These are phyloP conservation scores for Dothiorella sarmentorum DNA, from an alignment of 2,329 filamentous ascomycete genomes.

Conservation along the genomic window DNA sequence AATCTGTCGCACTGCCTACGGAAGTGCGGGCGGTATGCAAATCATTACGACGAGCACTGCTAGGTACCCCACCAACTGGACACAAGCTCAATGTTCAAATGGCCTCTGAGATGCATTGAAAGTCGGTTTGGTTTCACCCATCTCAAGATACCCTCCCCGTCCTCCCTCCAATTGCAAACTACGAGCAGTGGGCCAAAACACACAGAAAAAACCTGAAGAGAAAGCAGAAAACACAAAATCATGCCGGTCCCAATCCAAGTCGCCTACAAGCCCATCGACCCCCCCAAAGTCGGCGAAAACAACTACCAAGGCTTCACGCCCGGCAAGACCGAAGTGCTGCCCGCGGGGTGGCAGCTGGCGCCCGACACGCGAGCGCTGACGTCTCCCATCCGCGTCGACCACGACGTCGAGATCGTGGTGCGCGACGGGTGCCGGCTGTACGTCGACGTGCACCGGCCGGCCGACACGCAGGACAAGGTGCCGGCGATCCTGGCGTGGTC, in stretches of 20 bases:
- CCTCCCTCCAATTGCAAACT: too few species aligned
- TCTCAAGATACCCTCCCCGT: background rate
- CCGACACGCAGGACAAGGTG: slow-evolving; percentile 31
- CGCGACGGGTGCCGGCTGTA: slow-evolving; percentile 44
- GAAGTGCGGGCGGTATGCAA: background rate
- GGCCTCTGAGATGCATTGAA: background rate
- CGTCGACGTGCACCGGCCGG: slow-evolving; percentile 42
- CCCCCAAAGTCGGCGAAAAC: slow-evolving; percentile 39
- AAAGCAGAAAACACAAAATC: background rate
- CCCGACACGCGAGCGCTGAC: slow-evolving; percentile 35
- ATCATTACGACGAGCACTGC: too few species aligned
- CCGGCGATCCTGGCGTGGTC: slow-evolving; percentile 46
- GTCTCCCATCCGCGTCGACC: slow-evolving; percentile 43
- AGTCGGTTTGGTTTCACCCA: background rate
- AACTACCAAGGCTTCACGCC: slow-evolving; percentile 41
- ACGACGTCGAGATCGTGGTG: slow-evolving; percentile 44
- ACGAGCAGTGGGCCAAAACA: too few species aligned
- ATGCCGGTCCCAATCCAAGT: slow-evolving; percentile 35
- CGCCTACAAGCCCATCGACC: slow-evolving; percentile 30
- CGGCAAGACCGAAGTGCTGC: slow-evolving; percentile 39
- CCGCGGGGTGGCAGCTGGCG: slow-evolving; percentile 34
- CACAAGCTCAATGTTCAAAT: background rate
- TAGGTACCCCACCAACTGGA: background rate
- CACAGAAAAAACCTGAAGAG: too few species aligned
- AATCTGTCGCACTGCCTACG: slow-evolving; percentile 2